Conservation (phyloP, 192 early-diverging fungal species). For the Linnemannia hyalina region DNA sequence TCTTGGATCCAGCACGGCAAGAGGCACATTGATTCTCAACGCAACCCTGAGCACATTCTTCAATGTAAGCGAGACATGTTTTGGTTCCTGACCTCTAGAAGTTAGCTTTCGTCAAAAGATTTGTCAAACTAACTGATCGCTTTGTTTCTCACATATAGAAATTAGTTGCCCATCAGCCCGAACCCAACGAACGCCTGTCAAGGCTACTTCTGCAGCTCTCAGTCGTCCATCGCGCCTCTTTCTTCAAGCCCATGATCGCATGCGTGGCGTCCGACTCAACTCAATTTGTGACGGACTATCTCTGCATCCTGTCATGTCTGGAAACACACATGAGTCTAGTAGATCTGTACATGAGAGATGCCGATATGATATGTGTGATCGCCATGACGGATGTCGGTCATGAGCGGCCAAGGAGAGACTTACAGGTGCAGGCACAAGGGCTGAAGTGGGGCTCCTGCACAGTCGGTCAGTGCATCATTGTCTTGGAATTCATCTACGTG, state of each 20-base stretch:
- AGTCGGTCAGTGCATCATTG: constrained; percentile 66
- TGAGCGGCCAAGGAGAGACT: constrained; percentile 25
- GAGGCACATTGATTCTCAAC: constrained; percentile 53
- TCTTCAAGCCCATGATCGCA: constrained; percentile 67
- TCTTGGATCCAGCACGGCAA: constrained; percentile 28
- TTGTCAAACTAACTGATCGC: not conserved
- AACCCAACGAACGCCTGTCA: constrained; percentile 49
- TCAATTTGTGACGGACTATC: constrained; percentile 54
- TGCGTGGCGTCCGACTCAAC: constrained; percentile 67
- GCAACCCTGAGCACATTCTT: constrained; percentile 62
- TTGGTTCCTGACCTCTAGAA: not conserved
- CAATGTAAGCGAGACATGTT: constrained; percentile 25
- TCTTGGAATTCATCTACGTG: constrained; percentile 65
- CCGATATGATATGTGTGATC: constrained; percentile 67
- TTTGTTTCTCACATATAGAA: constrained; percentile 31
- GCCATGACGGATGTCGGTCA: constrained; percentile 66
- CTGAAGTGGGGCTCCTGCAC: constrained; percentile 66
- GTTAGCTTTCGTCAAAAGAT: not conserved
- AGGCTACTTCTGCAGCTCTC: constrained; percentile 58
- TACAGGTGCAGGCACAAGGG: not conserved
- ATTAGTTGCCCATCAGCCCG: constrained; percentile 54
- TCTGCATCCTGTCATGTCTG: constrained; percentile 59
- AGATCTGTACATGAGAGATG: constrained; percentile 69
- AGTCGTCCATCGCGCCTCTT: constrained; percentile 35
- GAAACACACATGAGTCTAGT: constrained; percentile 61